A percentile compares a stretch with the other conserved stretches of the same genome.
Conservation (phyloP, 2,329 filamentous ascomycete genomes). For the Paraconiothyrium sp. region DNA sequence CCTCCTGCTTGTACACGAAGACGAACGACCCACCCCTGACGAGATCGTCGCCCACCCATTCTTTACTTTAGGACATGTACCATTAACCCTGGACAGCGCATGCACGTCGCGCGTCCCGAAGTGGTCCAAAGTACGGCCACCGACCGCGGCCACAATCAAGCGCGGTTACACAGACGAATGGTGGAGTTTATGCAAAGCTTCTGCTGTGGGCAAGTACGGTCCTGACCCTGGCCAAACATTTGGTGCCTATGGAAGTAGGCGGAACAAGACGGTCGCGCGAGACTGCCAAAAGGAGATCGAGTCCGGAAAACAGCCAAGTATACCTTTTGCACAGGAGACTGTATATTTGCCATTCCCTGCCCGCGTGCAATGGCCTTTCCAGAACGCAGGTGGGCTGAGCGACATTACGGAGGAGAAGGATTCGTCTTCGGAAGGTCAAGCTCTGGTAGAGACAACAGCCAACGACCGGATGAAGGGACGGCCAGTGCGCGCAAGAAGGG, state of each 20-base stretch:
- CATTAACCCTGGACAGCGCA: constrained; percentile 58
- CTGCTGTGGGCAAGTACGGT: constrained; percentile 60
- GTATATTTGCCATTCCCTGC: constrained; percentile 59
- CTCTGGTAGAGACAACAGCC: constrained; percentile 57
- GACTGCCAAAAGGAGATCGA: constrained; percentile 61
- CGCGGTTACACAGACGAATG: constrained; percentile 62
- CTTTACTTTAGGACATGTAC: constrained; percentile 80
- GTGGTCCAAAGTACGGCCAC: constrained; percentile 57
- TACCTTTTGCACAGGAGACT: constrained; percentile 59
- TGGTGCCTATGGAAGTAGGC: constrained; percentile 57
- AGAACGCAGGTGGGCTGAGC: constrained; percentile 43
- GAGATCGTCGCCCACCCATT: constrained; percentile 81
- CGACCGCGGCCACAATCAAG: constrained; percentile 54
- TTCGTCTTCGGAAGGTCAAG: constrained; percentile 49
- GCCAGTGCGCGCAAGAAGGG: constrained; percentile 33
- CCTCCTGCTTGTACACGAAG: constrained; percentile 77
- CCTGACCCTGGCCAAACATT: constrained; percentile 57
- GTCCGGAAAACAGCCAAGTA: constrained; percentile 57
- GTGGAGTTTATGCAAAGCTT: constrained; percentile 60
- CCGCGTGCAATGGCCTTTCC: constrained; percentile 49
- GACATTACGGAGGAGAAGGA: constrained; percentile 54
- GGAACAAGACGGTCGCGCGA: constrained; percentile 59
- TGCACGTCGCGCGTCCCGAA: constrained; percentile 58
- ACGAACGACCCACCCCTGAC: constrained; percentile 78
- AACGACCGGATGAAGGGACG: constrained; percentile 52